A percentile compares a stretch with the other conserved stretches of the same genome.
Conservation (phyloP, 2,329 filamentous ascomycete genomes). For the Aureobasidium mangrovei region DNA sequence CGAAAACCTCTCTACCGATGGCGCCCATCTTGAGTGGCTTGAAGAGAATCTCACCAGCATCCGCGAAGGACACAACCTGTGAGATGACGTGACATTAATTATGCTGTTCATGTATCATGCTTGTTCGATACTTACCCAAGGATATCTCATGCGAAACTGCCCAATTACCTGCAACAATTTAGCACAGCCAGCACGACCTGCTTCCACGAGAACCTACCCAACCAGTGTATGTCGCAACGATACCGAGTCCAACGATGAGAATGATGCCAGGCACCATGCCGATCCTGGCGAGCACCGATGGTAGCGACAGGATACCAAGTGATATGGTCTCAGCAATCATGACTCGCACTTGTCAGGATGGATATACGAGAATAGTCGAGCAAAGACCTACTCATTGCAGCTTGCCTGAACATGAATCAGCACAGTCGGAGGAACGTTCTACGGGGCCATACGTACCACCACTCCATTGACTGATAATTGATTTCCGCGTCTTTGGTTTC, state of each 20-base stretch:
- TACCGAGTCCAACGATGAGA: conserved; percentile 44
- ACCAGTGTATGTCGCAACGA: conserved; percentile 52
- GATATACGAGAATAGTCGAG: not conserved
- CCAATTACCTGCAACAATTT: conserved; percentile 37
- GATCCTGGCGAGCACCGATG: conserved; percentile 43
- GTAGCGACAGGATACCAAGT: conserved; percentile 48
- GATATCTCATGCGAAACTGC: conserved; percentile 49
- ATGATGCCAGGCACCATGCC: conserved; percentile 48
- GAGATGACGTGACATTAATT: conserved; percentile 12
- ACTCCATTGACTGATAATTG: conserved; percentile 44
- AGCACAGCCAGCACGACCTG: not conserved
- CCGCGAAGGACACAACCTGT: conserved; percentile 48
- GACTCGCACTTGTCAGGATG: conserved; percentile 23
- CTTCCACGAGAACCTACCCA: conserved; percentile 24
- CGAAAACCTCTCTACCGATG: conserved; percentile 56
- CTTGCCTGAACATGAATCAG: conserved; percentile 28
- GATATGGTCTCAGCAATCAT: conserved; percentile 53
- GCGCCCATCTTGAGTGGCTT: conserved; percentile 37
- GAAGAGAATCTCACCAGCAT: conserved; percentile 54
- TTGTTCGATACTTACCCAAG: conserved; percentile 24
- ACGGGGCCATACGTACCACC: conserved; percentile 28
- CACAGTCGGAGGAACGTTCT: not conserved
- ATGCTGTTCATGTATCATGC: not conserved
- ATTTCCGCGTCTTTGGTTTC: conserved; percentile 25
- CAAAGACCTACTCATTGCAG: conserved; percentile 30